A percentile compares a stretch with the other conserved stretches of the same genome.
Evolutionary conservation across 2,329 filamentous ascomycete species (phyloP).

Genomic region (Alternaria conjuncta): DNA sequence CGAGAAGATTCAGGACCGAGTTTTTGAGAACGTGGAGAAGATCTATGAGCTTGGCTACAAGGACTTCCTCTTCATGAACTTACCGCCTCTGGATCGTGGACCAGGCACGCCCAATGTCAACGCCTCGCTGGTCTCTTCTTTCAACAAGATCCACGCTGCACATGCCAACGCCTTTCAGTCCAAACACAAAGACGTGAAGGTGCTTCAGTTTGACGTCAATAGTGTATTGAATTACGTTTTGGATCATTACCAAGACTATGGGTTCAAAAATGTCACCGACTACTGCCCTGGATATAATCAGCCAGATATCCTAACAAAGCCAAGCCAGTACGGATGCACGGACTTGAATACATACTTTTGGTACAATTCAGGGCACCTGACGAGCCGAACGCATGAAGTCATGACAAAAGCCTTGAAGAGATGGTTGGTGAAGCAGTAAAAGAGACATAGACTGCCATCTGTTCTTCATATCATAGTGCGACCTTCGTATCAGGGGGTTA

Average conservation of each 20-base stretch:
- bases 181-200: slow-evolving; percentile 41
- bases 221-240: slow-evolving; percentile 51
- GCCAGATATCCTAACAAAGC: slow-evolving; percentile 53
- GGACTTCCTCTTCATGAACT: slow-evolving; percentile 58
- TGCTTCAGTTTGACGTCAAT: slow-evolving; percentile 56
- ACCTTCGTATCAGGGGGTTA: not conserved
- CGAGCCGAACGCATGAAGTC: slow-evolving; percentile 50
- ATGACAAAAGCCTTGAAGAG: slow-evolving; percentile 38
- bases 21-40: slow-evolving; percentile 52
- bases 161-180: slow-evolving; percentile 47
- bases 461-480: not conserved
- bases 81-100: slow-evolving; percentile 59
- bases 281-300: slow-evolving; percentile 57
- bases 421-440: slow-evolving; percentile 24
- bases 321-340: slow-evolving; percentile 55
- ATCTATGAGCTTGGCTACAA: slow-evolving; percentile 54
- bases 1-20: slow-evolving; percentile 48
- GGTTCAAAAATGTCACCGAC: slow-evolving; percentile 55
- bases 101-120: slow-evolving; percentile 52
- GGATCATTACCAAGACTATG: slow-evolving; percentile 51
- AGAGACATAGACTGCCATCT: not conserved
- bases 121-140: slow-evolving; percentile 55
- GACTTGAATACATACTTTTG: slow-evolving; percentile 55
- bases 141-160: slow-evolving; percentile 49
- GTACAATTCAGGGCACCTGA: slow-evolving; percentile 58